Percentiles rank a stretch among this genome's conserved stretches.
phyloP scores from a whole-genome alignment of 2,329 filamentous ascomycete species.

The Trichoderma afroharzianum region DNA sequence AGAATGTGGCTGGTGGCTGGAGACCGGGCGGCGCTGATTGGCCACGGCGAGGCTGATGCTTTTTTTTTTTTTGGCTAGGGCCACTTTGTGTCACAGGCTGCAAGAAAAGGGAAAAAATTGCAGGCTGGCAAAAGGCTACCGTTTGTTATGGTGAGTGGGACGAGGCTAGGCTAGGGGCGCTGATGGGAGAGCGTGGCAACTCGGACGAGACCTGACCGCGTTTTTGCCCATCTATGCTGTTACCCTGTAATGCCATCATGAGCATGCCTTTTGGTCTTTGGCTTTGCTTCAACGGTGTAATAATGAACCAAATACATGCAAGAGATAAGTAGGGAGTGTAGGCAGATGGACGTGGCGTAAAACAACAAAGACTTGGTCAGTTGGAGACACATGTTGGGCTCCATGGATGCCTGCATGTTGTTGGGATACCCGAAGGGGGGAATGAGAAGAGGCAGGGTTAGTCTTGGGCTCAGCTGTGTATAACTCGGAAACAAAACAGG shows the following conservation, averaged over 20 bases:
- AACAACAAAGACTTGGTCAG: neutral
- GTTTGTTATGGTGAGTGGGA: slow-evolving; percentile 9
- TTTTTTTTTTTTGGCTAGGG: slow-evolving; percentile 9
- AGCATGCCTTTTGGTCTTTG: neutral
- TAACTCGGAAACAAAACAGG: neutral
- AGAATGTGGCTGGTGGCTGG: slow-evolving; percentile 18
- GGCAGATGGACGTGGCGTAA: neutral
- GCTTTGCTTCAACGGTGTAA: neutral
- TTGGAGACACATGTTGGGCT: neutral
- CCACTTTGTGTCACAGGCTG: slow-evolving; percentile 8
- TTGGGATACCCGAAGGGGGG: neutral
- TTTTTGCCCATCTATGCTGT: neutral
- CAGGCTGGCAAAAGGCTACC: neutral
- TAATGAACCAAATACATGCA: neutral
- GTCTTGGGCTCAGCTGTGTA: neutral
- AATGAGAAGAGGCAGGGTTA: neutral
- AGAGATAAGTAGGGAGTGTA: neutral
- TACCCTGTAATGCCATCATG: neutral
- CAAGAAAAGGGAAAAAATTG: neutral
- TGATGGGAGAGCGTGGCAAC: neutral
- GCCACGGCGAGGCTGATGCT: neutral
- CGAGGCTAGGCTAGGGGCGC: neutral
- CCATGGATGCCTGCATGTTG: slow-evolving; percentile 10
- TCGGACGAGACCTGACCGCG: slow-evolving; percentile 3
- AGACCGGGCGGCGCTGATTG: neutral